Percentiles rank a stretch among this genome's conserved stretches.
Evolutionary conservation across 2,329 filamentous ascomycete species (phyloP).

Genomic region (Fusarium sp.): DNA sequence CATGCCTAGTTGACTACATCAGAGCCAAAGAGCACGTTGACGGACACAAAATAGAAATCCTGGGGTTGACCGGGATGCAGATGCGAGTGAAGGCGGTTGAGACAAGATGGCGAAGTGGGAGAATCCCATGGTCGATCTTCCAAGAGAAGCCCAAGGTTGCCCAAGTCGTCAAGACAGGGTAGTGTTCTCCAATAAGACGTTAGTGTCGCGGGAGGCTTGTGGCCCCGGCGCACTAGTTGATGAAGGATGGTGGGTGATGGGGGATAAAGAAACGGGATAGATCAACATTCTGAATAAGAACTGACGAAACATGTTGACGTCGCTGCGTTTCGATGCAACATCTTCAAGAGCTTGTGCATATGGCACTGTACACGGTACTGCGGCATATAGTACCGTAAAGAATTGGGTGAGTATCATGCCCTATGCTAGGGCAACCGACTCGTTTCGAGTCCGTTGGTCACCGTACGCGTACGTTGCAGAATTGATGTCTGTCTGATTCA

Average conservation of each 20-base stretch:
- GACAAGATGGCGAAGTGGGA: conserved; percentile 30
- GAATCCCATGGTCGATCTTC: conserved; percentile 34
- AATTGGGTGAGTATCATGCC: conserved; percentile 1
- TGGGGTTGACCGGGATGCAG: conserved; percentile 13
- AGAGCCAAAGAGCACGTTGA: not conserved
- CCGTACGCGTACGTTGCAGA: conserved; percentile 4
- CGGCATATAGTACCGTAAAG: not conserved
- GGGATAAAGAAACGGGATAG: conserved; percentile 32
- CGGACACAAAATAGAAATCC: not conserved
- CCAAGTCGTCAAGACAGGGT: conserved; percentile 26
- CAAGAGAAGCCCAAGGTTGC: conserved; percentile 24
- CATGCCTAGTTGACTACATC: not conserved
- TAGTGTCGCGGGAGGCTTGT: conserved; percentile 44
- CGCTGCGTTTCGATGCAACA: conserved; percentile 14
- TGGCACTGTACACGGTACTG: not conserved
- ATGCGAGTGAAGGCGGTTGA: conserved; percentile 17
- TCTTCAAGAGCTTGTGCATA: conserved; percentile 4
- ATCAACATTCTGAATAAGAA: conserved; percentile 32
- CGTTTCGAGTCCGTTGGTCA: conserved; percentile 8
- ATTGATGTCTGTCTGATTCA: conserved; percentile 3
- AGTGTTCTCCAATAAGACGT: conserved; percentile 32
- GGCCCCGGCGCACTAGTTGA: conserved; percentile 30
- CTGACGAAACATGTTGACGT: conserved; percentile 21
- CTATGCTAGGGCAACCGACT: conserved; percentile 7
- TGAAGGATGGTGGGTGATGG: conserved; percentile 22